Evolutionary conservation across 768 basidiomycete genomes (phyloP).

Genomic region (Leccinum longicurvipes): DNA sequence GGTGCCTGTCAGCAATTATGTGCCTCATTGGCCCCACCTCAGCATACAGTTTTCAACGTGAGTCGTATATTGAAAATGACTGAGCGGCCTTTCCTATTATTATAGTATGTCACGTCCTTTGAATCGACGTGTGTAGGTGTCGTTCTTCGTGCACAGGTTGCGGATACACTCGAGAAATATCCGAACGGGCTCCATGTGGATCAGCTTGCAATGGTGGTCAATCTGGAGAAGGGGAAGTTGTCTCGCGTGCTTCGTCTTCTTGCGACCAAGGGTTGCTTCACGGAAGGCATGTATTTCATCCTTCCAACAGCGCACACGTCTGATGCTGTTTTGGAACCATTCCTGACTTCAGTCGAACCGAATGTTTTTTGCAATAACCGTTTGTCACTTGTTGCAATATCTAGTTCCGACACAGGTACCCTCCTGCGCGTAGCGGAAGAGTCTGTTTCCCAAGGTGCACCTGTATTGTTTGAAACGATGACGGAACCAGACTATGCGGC

Average conservation of each 20-base stretch:
- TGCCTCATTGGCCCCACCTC: slow-evolving; percentile 24
- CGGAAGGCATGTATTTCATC: not conserved
- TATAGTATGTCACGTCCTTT: slow-evolving; percentile 16
- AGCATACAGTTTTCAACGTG: slow-evolving; percentile 27
- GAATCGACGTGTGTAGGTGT: slow-evolving; percentile 22
- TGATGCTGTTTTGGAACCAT: not conserved
- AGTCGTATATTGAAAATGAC: not conserved
- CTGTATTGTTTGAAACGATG: slow-evolving; percentile 26
- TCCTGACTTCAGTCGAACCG: slow-evolving; percentile 17
- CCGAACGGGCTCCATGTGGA: slow-evolving; percentile 29
- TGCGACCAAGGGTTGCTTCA: slow-evolving; percentile 23
- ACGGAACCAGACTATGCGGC: slow-evolving; percentile 22
- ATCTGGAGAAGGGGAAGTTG: slow-evolving; percentile 27
- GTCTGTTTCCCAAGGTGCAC: slow-evolving; percentile 13
- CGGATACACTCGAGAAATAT: slow-evolving; percentile 9
- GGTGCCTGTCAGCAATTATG: slow-evolving; percentile 26
- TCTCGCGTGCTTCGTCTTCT: slow-evolving; percentile 29
- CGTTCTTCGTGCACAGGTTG: too few relatives aligned
- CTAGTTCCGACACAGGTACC: slow-evolving; percentile 5
- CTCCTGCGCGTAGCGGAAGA: slow-evolving; percentile 5
- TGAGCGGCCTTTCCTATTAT: not conserved
- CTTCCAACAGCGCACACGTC: not conserved
- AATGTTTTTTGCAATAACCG: too few relatives aligned
- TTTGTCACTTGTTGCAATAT: slow-evolving; percentile 21
- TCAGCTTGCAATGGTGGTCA: slow-evolving; percentile 22